Conservation (phyloP, 2,329 filamentous ascomycete genomes). For the Xylariaceae sp. region DNA sequence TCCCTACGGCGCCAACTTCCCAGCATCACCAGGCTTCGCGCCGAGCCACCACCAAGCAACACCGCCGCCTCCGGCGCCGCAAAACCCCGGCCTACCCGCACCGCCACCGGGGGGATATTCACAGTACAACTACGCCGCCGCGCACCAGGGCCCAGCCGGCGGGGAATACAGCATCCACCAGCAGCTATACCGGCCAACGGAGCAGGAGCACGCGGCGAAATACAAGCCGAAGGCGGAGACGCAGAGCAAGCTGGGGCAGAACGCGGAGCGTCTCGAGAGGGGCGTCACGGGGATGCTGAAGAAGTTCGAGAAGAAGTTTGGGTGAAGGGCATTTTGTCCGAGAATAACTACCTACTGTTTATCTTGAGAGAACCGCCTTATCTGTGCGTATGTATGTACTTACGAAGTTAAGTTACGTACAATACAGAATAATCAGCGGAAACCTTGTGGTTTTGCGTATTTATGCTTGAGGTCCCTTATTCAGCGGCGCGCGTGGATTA, state of each 20-base stretch:
- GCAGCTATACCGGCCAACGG: constrained; percentile 66
- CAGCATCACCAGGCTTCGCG: constrained; percentile 42
- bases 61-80: constrained; percentile 31
- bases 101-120: constrained; percentile 53
- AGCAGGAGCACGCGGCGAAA: constrained; percentile 49
- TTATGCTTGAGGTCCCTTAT: not conserved
- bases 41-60: constrained; percentile 26
- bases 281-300: constrained; percentile 68
- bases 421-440: too few relatives aligned
- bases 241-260: constrained; percentile 55
- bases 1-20: constrained; percentile 45
- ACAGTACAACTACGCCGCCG: constrained; percentile 44
- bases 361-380: too few relatives aligned
- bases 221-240: constrained; percentile 40
- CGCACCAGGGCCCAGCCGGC: constrained; percentile 7
- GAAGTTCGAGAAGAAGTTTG: constrained; percentile 74
- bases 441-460: too few relatives aligned
- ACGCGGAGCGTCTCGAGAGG: constrained; percentile 63
- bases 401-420: not conserved
- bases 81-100: constrained; percentile 38
- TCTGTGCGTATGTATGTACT: too few relatives aligned
- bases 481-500: too few relatives aligned
- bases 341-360: too few relatives aligned
- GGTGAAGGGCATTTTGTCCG: constrained; percentile 33
- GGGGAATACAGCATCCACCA: constrained; percentile 59